Percentiles rank a stretch among this genome's conserved stretches.
Evolutionary conservation across 108 stramenopile genomes (phyloP).

Genomic region (Fragilariopsis cylindrus): DNA sequence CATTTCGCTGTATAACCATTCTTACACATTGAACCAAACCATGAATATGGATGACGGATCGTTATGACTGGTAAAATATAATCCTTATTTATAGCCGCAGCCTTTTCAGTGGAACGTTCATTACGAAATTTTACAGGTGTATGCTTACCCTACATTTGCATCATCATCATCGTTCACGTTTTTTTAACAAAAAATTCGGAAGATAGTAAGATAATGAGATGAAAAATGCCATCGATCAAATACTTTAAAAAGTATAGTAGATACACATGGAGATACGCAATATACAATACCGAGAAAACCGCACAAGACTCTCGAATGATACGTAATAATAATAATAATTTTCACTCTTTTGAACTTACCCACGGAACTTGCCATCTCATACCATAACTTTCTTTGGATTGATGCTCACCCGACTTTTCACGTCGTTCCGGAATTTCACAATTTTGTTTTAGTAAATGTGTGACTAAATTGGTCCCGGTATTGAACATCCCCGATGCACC

Average conservation of each 20-base stretch:
- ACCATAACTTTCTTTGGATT: conserved; percentile 61
- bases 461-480: conserved; percentile 79
- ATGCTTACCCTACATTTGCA: conserved; percentile 59
- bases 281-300: not conserved
- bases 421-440: conserved; percentile 77
- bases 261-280: not conserved
- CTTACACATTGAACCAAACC: conserved; percentile 81
- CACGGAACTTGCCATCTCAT: conserved; percentile 77
- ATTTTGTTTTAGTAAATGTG: conserved; percentile 65
- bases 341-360: not conserved
- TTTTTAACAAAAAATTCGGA: too few relatives aligned
- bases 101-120: conserved; percentile 48
- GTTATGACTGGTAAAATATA: conserved; percentile 71
- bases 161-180: too few relatives aligned
- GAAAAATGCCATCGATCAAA: not conserved
- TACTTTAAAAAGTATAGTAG: not conserved
- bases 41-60: conserved; percentile 67
- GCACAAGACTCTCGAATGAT: not conserved
- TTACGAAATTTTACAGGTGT: conserved; percentile 61
- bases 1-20: conserved; percentile 69
- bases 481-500: conserved; percentile 80
- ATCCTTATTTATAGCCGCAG: conserved; percentile 48
- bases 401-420: conserved; percentile 43
- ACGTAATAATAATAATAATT: not conserved
- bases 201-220: not conserved